Percentiles rank a stretch among this genome's conserved stretches.
phyloP scores from a whole-genome alignment of 495 filamentous ascomycete genomes.

The Lasiosphaeris hirsuta region DNA sequence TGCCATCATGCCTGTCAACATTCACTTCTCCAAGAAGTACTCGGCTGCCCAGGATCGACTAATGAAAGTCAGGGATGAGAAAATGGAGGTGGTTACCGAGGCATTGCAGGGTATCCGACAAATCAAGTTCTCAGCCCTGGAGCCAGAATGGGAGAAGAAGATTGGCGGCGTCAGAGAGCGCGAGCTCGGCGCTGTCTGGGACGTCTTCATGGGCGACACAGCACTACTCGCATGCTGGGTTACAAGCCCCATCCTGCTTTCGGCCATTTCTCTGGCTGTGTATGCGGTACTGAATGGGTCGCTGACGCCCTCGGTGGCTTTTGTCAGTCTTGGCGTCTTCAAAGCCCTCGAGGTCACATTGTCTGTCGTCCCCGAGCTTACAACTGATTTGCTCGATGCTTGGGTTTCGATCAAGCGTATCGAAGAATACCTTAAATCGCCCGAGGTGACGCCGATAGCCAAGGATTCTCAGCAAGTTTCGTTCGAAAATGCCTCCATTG shows the following conservation, averaged over 20 bases:
- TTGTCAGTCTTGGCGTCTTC: conserved; percentile 76
- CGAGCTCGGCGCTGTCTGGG: conserved; percentile 66
- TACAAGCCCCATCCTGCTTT: conserved; percentile 67
- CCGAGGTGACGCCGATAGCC: conserved; percentile 61
- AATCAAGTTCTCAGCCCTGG: conserved; percentile 85
- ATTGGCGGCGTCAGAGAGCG: conserved; percentile 62
- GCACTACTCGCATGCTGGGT: conserved; percentile 67
- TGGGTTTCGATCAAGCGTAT: conserved; percentile 73
- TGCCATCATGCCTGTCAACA: conserved; percentile 65
- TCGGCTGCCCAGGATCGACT: conserved; percentile 62
- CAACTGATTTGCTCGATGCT: conserved; percentile 65
- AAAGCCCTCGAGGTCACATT: conserved; percentile 66
- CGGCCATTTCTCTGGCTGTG: conserved; percentile 64
- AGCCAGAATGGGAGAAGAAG: conserved; percentile 73
- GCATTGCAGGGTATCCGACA: conserved; percentile 80
- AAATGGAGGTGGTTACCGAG: conserved; percentile 75
- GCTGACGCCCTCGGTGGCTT: conserved; percentile 71
- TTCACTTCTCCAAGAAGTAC: conserved; percentile 65
- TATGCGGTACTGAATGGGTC: conserved; percentile 62
- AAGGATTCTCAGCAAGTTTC: conserved; percentile 56
- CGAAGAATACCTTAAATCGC: conserved; percentile 62
- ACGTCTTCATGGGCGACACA: conserved; percentile 57
- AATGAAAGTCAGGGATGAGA: conserved; percentile 77
- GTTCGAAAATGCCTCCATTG: conserved; percentile 66
- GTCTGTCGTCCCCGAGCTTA: conserved; percentile 68